Evolutionary conservation across 1,284 basidiomycete genomes (phyloP).

Genomic region (Crepidotus sp.): DNA sequence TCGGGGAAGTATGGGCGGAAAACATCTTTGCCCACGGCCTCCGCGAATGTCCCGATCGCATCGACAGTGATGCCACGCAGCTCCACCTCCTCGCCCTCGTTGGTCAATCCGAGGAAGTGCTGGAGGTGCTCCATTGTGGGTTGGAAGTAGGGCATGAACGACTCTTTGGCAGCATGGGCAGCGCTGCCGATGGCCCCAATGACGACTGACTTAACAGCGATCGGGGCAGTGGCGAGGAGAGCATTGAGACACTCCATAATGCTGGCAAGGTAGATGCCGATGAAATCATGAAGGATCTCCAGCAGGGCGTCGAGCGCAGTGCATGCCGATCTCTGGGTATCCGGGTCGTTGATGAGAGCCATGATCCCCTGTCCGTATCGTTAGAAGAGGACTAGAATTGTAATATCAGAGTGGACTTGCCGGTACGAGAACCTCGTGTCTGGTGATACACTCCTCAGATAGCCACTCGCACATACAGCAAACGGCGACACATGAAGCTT

Average conservation of each 20-base stretch:
- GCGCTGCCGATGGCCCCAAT: conserved; percentile 98
- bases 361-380: conserved; percentile 60
- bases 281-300: conserved; percentile 89
- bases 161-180: conserved; percentile 92
- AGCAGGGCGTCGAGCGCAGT: conserved; percentile 95
- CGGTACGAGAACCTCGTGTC: conserved; percentile 83
- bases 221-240: conserved; percentile 81
- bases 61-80: conserved; percentile 98
- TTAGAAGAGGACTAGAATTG: conserved; percentile 4
- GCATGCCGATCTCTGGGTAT: conserved; percentile 88
- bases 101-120: conserved; percentile 77
- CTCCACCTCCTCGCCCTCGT: conserved; percentile 86
- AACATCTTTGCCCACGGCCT: conserved; percentile 89
- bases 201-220: conserved; percentile 89
- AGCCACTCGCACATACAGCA: conserved; percentile 98
- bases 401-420: conserved; percentile 35
- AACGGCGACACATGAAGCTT: conserved; percentile 91
- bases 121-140: conserved; percentile 86
- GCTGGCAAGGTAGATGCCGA: conserved; percentile 84
- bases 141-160: conserved; percentile 93
- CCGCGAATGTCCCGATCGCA: conserved; percentile 95
- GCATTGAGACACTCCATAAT: conserved; percentile 94
- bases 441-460: conserved; percentile 84
- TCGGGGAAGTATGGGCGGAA: conserved; percentile 96
- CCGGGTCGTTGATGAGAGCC: conserved; percentile 80